Conservation (phyloP, 306 rosid species). For the Lotus japonicus region DNA sequence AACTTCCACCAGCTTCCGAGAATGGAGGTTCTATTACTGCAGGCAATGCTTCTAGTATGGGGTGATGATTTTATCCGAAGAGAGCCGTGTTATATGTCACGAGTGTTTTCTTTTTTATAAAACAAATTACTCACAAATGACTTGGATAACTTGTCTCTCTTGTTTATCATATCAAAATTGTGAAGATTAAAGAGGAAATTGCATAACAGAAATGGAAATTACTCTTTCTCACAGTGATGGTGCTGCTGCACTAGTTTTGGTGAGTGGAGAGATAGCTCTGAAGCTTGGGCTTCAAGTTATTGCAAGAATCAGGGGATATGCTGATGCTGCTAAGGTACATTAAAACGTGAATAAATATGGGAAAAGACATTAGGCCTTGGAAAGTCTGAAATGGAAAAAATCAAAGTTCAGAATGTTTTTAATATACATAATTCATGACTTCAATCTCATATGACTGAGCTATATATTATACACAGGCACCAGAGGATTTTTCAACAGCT, state of each 20-base stretch:
- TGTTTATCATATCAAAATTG: too few species aligned
- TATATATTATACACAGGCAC: slow-evolving; percentile 54
- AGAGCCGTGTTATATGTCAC: too few species aligned
- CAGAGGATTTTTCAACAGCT: slow-evolving; percentile 84
- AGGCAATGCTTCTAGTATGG: slow-evolving; percentile 79
- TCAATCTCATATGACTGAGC: slow-evolving; percentile 14
- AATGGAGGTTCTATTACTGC: slow-evolving; percentile 74
- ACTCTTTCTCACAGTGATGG: slow-evolving; percentile 46
- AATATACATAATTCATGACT: neutral
- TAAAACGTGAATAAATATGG: neutral
- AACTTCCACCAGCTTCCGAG: slow-evolving; percentile 64
- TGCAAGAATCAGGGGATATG: slow-evolving; percentile 70
- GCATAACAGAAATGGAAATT: neutral
- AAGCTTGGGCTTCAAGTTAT: slow-evolving; percentile 73
- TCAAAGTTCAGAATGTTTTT: neutral
- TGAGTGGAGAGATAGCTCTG: slow-evolving; percentile 66
- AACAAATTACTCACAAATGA: too few species aligned
- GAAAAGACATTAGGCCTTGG: neutral
- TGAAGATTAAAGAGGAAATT: too few species aligned
- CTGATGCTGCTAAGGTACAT: slow-evolving; percentile 33
- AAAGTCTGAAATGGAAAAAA: too few species aligned
- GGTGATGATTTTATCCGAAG: slow-evolving; percentile 27
- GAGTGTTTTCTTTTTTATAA: too few species aligned
- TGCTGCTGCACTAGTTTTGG: slow-evolving; percentile 78
- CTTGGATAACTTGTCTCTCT: too few species aligned